phyloP scores from a whole-genome alignment of 371 early-diverging fungal genomes.

The Chytridium lagenaria region DNA sequence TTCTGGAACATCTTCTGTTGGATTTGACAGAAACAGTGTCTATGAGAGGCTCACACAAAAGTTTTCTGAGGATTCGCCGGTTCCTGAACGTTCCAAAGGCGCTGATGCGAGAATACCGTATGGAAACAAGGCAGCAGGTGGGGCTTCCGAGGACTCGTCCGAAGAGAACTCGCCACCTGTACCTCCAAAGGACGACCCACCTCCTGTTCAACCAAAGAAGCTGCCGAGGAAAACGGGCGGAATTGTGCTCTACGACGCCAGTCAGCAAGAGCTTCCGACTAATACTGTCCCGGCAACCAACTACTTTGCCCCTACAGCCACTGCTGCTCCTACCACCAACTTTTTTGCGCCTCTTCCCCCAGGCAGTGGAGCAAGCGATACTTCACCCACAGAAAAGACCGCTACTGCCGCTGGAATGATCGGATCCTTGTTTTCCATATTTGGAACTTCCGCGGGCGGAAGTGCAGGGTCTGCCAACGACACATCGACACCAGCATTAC shows the following conservation, averaged over 20 bases:
- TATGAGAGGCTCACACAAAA: not conserved
- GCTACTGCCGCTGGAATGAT: not conserved
- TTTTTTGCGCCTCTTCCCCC: not conserved
- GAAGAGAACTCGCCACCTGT: no score
- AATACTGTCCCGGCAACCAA: not conserved
- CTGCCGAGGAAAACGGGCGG: not conserved
- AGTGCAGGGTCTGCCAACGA: not conserved
- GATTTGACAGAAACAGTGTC: not conserved
- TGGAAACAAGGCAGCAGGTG: no score
- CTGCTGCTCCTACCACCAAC: not conserved
- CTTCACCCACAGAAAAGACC: not conserved
- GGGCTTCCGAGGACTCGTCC: not conserved
- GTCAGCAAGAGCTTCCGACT: constrained; percentile 12
- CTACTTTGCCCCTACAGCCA: not conserved
- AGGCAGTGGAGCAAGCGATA: not conserved
- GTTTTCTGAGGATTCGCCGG: not conserved
- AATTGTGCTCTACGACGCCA: constrained; percentile 13
- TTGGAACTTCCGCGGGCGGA: no score
- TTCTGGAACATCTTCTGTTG: not conserved
- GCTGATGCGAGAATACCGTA: no score
- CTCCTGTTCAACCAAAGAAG: not conserved
- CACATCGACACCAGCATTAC: not conserved
- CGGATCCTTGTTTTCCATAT: constrained; percentile 1
- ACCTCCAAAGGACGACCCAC: not conserved
- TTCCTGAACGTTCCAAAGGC: no score